phyloP scores from a whole-genome alignment of 2,329 filamentous ascomycete species.

The Colletotrichum paranaense region DNA sequence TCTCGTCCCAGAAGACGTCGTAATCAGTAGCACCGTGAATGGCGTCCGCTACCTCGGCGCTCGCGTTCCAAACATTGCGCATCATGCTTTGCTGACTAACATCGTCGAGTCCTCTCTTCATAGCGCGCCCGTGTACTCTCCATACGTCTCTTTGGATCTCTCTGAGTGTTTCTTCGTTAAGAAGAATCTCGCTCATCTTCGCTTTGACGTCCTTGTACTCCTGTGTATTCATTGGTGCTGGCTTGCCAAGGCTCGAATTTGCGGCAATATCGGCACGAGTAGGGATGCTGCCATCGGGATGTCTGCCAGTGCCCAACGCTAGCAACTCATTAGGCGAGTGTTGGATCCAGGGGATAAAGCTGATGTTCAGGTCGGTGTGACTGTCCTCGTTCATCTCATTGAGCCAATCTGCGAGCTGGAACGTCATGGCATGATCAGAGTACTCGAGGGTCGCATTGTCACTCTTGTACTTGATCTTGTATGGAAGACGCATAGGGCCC shows the following conservation, averaged over 20 bases:
- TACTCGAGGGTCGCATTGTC: slow-evolving; percentile 65
- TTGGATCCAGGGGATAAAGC: slow-evolving; percentile 70
- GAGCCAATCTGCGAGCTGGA: slow-evolving; percentile 66
- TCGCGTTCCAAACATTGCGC: slow-evolving; percentile 59
- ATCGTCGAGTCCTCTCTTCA: slow-evolving; percentile 64
- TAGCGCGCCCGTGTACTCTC: slow-evolving; percentile 51
- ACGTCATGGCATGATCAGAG: slow-evolving; percentile 69
- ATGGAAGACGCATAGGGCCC: slow-evolving; percentile 63
- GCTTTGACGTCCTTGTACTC: slow-evolving; percentile 40
- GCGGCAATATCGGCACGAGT: slow-evolving; percentile 58
- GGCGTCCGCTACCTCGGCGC: slow-evolving; percentile 63
- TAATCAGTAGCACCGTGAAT: slow-evolving; percentile 40
- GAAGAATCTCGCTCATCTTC: slow-evolving; percentile 38
- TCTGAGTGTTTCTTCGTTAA: slow-evolving; percentile 25
- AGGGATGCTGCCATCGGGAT: slow-evolving; percentile 64
- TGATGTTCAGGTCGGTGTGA: slow-evolving; percentile 58
- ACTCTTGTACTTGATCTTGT: slow-evolving; percentile 53
- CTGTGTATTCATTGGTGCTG: slow-evolving; percentile 43
- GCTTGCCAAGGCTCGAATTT: slow-evolving; percentile 52
- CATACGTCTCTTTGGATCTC: slow-evolving; percentile 54
- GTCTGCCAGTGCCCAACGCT: slow-evolving; percentile 57
- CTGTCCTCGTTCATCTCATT: slow-evolving; percentile 64
- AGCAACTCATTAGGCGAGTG: slow-evolving; percentile 66
- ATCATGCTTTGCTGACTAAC: slow-evolving; percentile 56
- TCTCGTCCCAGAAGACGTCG: slow-evolving; percentile 47